Base-by-base conservation (phyloP, 1,139 yeast species). In the Yamadazyma trypodendri region DNA sequence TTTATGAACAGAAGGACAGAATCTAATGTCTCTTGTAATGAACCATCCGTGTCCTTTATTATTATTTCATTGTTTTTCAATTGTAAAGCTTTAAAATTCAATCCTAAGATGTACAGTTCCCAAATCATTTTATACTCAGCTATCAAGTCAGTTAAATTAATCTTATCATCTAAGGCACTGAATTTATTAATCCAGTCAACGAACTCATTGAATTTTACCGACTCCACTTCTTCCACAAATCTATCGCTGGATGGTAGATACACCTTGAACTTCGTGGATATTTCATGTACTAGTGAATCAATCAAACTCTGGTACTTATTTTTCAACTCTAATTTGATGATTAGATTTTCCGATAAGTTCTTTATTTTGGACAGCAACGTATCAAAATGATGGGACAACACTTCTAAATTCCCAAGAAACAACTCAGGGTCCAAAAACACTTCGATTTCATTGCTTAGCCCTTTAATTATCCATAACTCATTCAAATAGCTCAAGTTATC, bases 1-100 rank as follows among this genome's bases (percentile, higher is more conserved):
- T 41, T 43, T 15, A 67, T 55, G 37, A 68, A 64, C 30, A 49
- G 52, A 4, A 47, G 41, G 9, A 63, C 37, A 0, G 72, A 64
- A 17, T 44, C 36, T 35, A 53, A 24, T 2, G 23, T 24, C 15
- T 24, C 32, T 16, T 18, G 11, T 6, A 37, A 18, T 9, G 34
- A 23, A 14, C 42, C 44, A 28, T 27, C 32, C 12, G 35, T 17
- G 16, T 38, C 42, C 8, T 27, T 32, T 12, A 38, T 36, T 6
- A n/a, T 14, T 9, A 40, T 21, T 14, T 33, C 39, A 2, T 22
- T 28, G 10, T 28, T 32, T 11, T 22, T 16, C 4, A 40, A 11
- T 7, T 5, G 7, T 16, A 42, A 27, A 3, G 24, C 16, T 29
- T 39, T 39, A 14, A 31, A 35, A 12, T 37, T 29, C 12, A 45